Evolutionary conservation across 2,329 filamentous ascomycete species (phyloP).

Genomic region (Escovopsis sp.): DNA sequence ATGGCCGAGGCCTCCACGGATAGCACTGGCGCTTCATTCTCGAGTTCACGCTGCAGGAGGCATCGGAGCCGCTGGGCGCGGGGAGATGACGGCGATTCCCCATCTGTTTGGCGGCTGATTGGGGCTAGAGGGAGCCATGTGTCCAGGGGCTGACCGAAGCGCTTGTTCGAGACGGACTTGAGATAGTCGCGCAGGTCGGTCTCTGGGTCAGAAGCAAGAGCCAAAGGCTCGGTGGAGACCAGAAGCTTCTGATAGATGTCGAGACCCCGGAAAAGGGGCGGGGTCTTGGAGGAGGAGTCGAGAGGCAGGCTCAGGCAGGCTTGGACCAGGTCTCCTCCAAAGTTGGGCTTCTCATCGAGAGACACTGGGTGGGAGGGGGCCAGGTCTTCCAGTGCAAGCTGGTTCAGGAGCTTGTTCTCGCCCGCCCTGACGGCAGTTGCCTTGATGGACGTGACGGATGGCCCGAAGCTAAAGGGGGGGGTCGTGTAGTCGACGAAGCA

Average conservation of each 20-base stretch:
- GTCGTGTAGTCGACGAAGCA: conserved; percentile 14
- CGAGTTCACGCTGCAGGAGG: conserved; percentile 13
- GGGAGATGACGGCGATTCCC: conserved; percentile 14
- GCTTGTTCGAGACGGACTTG: conserved; percentile 7
- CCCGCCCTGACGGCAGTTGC: conserved; percentile 3
- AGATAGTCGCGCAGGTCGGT: conserved; percentile 11
- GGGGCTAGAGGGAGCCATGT: conserved; percentile 17
- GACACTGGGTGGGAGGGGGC: neutral
- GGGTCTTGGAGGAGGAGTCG: neutral
- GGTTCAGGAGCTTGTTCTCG: conserved; percentile 9
- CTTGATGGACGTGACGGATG: conserved; percentile 10
- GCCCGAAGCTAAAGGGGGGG: conserved; percentile 13
- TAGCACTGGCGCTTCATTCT: conserved; percentile 7
- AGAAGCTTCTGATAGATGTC: conserved; percentile 5
- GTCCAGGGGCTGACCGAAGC: conserved; percentile 8
- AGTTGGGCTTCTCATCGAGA: neutral
- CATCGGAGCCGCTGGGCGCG: conserved; percentile 9
- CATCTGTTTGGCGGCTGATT: conserved; percentile 11
- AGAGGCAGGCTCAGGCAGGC: neutral
- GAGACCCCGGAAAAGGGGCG: neutral
- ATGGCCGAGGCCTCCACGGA: neutral
- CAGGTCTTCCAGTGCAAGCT: conserved; percentile 7
- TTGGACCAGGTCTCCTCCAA: neutral
- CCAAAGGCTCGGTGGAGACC: conserved; percentile 11
- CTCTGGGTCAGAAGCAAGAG: conserved; percentile 10